Percentiles rank a stretch among this genome's conserved stretches.
These are phyloP conservation scores for Tetradesmus lagerheimii DNA, from an alignment of 139 green algal species.

Conservation along the genomic window DNA sequence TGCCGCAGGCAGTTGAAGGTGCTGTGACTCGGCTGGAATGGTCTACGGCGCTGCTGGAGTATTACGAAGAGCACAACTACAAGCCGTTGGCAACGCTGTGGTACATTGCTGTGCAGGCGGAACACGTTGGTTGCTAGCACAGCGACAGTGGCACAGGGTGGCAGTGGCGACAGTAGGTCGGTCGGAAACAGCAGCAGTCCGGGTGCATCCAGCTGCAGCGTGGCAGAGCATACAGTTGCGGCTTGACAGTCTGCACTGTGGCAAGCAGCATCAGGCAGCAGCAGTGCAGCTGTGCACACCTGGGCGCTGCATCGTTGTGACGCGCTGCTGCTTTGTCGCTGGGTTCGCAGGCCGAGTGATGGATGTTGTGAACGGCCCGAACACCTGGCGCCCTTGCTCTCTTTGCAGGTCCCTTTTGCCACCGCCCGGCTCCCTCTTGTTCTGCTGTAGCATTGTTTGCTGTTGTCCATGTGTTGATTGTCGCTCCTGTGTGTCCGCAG, in stretches of 20 bases:
- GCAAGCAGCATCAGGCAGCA: not conserved
- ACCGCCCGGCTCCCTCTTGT: not conserved
- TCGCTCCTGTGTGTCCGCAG: too few species aligned
- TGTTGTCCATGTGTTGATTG: not conserved
- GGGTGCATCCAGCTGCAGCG: too few species aligned
- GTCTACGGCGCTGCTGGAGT: too few species aligned
- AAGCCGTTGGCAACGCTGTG: not conserved
- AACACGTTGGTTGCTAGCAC: not conserved
- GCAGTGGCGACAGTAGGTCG: too few species aligned
- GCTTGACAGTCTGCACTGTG: not conserved
- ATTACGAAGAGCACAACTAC: too few species aligned
- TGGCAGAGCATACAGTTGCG: not conserved
- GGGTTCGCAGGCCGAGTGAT: not conserved
- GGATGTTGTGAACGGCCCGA: not conserved
- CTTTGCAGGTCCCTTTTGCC: not conserved
- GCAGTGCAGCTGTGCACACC: not conserved
- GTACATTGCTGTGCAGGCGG: not conserved
- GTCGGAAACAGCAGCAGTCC: too few species aligned
- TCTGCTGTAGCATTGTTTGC: not conserved
- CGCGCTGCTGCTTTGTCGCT: not conserved
- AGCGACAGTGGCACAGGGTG: too few species aligned
- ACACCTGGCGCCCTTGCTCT: slow-evolving; percentile 1
- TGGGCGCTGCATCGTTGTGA: not conserved
- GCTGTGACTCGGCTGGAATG: not conserved
- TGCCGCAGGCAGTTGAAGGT: not conserved